These are phyloP conservation scores for Diaporthe aspalathi DNA, from an alignment of 2,329 filamentous ascomycete genomes.

Conservation along the genomic window DNA sequence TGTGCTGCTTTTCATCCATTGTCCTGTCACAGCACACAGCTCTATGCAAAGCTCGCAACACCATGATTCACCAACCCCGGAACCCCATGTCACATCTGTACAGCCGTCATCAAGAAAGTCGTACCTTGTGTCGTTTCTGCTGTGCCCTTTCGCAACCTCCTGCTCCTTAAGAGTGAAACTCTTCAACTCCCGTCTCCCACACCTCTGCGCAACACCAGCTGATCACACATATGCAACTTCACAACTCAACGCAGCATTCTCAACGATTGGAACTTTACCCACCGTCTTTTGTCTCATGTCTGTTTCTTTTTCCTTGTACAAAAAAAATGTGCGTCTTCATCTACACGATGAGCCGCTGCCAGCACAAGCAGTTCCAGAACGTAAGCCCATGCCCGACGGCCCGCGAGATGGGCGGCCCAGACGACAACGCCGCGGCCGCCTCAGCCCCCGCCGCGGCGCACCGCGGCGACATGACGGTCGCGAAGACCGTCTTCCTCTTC, in stretches of 20 bases:
- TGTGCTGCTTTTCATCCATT: constrained; percentile 22
- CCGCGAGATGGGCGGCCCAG: constrained; percentile 15
- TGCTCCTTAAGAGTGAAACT: neutral
- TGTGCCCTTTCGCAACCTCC: neutral
- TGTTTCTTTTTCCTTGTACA: no score
- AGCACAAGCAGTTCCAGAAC: constrained; percentile 50
- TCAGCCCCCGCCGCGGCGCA: neutral
- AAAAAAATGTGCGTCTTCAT: constrained; percentile 50
- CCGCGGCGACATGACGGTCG: constrained; percentile 40
- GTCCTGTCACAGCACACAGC: neutral
- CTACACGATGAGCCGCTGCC: constrained; percentile 46
- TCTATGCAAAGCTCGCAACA: neutral
- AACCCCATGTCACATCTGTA: neutral
- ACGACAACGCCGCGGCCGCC: no score
- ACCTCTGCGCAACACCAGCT: neutral
- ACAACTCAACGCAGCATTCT: no score
- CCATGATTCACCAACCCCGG: neutral
- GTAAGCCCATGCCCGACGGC: constrained; percentile 48
- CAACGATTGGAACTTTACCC: no score
- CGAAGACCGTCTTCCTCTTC: constrained; percentile 39
- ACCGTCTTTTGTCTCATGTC: no score
- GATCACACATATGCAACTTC: neutral
- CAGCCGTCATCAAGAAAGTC: neutral
- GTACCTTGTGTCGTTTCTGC: neutral
- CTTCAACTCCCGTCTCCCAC: neutral